Evolutionary conservation across 192 early-diverging fungal genomes (phyloP), one percentile per base, ranked within the genome.

Genomic region (Coemansia nantahalensis): DNA sequence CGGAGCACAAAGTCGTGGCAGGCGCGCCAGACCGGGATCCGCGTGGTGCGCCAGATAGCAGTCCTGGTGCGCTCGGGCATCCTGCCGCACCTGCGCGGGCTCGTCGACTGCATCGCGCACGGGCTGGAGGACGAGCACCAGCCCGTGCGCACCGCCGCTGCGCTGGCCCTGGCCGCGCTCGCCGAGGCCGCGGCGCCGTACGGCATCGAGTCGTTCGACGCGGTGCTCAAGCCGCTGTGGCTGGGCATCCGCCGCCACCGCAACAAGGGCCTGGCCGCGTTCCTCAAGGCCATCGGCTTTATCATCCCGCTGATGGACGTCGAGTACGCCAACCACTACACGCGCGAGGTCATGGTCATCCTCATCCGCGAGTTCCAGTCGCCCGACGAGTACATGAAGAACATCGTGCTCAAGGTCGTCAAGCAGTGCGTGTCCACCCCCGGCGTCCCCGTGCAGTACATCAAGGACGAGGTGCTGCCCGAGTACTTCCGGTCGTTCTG

Each of bases 381-480:
- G 14, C 90, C 93, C 26, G 95, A 99, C 62, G 94, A 95, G 65
- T 90, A 96, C 54, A 99, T 98, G 94, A 94, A 94, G 48, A 94
- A 91, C 80, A 93, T 98, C 76, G 95, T 99, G 14, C 81, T 99
- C 26, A 92, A 93, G 67, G 97, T 97, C 3, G 86, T 98, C 46
- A 93, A 92, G 59, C 97, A 98, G 67, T 99, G 97, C 70, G 88
- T 89, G 6, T 87, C 85, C 1, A 95, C 97, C 0, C 91, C 94
- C 17, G 96, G 95, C 33, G 90, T 98, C 7, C 84, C 87, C 33
- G 83, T 87, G 8, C 68, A 67, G 34, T 95, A 92, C 61, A 89
- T 99, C 53, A 87, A 87, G 50, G 80, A 82, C 45, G 90, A 95
- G 36, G 94, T 99, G 50, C 63, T 99, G 18, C 92, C 92, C 12